Conservation (phyloP, 2,329 filamentous ascomycete genomes). For the Penicillium olsonii region DNA sequence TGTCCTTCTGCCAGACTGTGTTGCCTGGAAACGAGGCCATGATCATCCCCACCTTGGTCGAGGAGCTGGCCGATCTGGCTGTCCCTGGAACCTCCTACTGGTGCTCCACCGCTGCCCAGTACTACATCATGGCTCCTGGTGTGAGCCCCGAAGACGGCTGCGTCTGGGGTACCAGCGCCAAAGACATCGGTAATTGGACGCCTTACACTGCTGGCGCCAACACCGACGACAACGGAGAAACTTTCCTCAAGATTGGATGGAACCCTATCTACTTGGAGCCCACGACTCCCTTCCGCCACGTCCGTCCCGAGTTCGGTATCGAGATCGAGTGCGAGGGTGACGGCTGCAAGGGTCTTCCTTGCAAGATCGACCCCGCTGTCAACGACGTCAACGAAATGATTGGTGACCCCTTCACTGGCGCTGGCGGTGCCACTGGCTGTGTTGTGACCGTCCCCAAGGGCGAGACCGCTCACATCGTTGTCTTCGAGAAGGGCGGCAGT, state of each 20-base stretch:
- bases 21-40: slow-evolving; percentile 78
- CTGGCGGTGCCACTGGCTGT: slow-evolving; percentile 70
- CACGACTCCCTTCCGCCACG: slow-evolving; percentile 54
- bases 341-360: slow-evolving; percentile 72
- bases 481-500: slow-evolving; percentile 47
- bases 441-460: slow-evolving; percentile 74
- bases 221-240: slow-evolving; percentile 63
- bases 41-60: slow-evolving; percentile 75
- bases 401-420: slow-evolving; percentile 61
- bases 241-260: slow-evolving; percentile 74
- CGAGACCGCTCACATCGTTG: slow-evolving; percentile 65
- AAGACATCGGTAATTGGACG: slow-evolving; percentile 73
- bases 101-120: slow-evolving; percentile 73
- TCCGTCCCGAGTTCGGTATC: slow-evolving; percentile 66
- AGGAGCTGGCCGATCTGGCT: slow-evolving; percentile 60
- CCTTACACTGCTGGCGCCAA: slow-evolving; percentile 78
- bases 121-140: slow-evolving; percentile 77
- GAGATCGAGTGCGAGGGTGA: slow-evolving; percentile 68
- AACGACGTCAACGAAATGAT: slow-evolving; percentile 60
- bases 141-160: slow-evolving; percentile 62
- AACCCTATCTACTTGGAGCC: slow-evolving; percentile 71
- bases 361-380: slow-evolving; percentile 65
- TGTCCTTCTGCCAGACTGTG: slow-evolving; percentile 78
- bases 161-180: slow-evolving; percentile 66
- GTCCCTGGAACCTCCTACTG: slow-evolving; percentile 72